Conservation (phyloP, 2,329 filamentous ascomycete genomes). For the Fusarium fujikuroi region DNA sequence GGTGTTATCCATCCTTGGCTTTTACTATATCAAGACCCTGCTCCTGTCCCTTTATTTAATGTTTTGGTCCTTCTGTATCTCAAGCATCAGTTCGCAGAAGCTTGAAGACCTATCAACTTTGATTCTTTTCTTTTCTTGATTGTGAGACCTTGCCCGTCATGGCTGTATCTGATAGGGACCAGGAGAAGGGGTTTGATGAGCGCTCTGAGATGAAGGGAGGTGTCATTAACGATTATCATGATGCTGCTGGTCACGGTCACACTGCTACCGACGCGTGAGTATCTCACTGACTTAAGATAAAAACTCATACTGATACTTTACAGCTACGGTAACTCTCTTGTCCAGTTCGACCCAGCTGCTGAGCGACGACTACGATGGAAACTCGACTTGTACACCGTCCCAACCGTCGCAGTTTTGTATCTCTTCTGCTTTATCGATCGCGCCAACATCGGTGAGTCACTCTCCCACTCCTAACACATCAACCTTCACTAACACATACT, state of each 20-base stretch:
- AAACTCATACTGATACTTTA: not conserved
- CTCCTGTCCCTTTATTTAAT: constrained; percentile 7
- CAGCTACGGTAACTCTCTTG: constrained; percentile 42
- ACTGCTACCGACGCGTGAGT: constrained; percentile 42
- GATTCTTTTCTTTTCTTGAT: no score
- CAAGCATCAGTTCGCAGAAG: constrained; percentile 13
- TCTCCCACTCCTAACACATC: not conserved
- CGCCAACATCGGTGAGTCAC: constrained; percentile 72
- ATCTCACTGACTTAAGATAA: not conserved
- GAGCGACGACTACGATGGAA: constrained; percentile 70
- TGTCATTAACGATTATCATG: constrained; percentile 18
- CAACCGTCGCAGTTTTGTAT: constrained; percentile 73
- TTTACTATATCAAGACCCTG: constrained; percentile 34
- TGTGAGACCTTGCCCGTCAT: constrained; percentile 12
- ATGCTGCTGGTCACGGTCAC: constrained; percentile 39
- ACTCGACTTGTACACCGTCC: constrained; percentile 73
- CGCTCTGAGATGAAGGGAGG: constrained; percentile 38
- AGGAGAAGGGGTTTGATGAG: constrained; percentile 38
- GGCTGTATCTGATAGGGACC: constrained; percentile 37
- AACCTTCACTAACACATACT: not conserved
- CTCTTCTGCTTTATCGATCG: constrained; percentile 80
- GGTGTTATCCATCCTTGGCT: constrained; percentile 28
- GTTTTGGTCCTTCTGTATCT: constrained; percentile 5
- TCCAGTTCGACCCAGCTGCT: constrained; percentile 50
- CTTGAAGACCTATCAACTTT: constrained; percentile 3